Conservation (phyloP, 176 grass and related monocot species). For the Carex cristatella region DNA sequence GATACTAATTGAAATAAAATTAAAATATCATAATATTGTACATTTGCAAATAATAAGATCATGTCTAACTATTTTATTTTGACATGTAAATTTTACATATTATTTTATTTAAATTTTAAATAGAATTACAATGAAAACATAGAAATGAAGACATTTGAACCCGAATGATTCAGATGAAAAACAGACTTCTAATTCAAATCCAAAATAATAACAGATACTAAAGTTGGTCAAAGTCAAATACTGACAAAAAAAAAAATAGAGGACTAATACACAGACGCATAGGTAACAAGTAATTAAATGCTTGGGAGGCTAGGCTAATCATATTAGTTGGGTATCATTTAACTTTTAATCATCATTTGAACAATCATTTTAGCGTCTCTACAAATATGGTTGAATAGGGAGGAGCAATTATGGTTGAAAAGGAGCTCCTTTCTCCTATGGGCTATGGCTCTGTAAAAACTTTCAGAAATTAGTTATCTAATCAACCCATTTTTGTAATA, state of each 20-base stretch:
- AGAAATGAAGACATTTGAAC: no score
- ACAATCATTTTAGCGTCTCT: conserved; percentile 13
- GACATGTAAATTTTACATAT: no score
- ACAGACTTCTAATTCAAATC: no score
- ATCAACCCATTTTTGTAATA: neutral
- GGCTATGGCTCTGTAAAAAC: neutral
- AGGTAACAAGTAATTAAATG: neutral
- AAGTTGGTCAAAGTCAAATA: neutral
- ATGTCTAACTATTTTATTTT: no score
- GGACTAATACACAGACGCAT: no score
- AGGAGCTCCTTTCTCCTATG: neutral
- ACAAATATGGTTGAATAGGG: neutral
- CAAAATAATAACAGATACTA: neutral
- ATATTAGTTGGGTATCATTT: neutral
- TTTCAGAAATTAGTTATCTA: neutral
- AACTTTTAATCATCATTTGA: conserved; percentile 20
- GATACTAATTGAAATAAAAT: no score
- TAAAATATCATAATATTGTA: no score
- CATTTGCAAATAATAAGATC: no score
- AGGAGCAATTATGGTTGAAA: neutral
- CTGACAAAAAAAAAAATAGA: no score
- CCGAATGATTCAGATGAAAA: no score
- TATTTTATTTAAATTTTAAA: no score
- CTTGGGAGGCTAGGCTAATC: neutral
- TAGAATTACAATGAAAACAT: no score